Evolutionary conservation across 805 yeast genomes (phyloP), one percentile per base, ranked within the genome.

Genomic region (Cyberlindnera americana): DNA sequence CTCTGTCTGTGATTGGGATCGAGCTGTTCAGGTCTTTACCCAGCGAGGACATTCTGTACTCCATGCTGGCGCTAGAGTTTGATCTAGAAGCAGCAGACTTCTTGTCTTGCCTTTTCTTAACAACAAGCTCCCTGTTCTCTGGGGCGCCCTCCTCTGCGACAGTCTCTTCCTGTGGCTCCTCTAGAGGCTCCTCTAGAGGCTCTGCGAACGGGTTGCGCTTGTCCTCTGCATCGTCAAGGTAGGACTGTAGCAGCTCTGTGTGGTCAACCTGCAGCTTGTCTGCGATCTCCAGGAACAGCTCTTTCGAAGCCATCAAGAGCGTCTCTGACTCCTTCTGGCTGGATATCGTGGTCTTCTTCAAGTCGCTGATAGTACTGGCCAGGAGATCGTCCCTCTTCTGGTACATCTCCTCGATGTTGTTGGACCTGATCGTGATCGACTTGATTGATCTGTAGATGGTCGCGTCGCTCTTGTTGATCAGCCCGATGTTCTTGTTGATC

Each of bases 371-470:
- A 11, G 70, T 64, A 8, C 69, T 69, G 28, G 65, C 56, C 3
- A 75, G 59, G 5, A 65, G 55, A 27, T 63, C 64, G 51, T 76
- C 75, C 54, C 72, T 73, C 47, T 65, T 68, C 25, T 63, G 61
- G 46, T 75, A 76, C 41, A 73, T 62, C 29, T 60, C 61, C 44
- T 78, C 83, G 57, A 78, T 56, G 27, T 73, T 66, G 37, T 64
- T 65, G 8, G 77, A 62, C 48, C 72, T 72, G 44, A 67, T 65
- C 10, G 69, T 60, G 41, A 77, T 57, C 14, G 73, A 64, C 42
- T 76, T 75, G 47, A 75, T 61, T 18, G 74, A 62, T n/a, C 71
- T 64, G 38, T 65, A 69, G 14, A 78, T 60, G 44, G 73, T 77
- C 21, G 71, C 67, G 39, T 77, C 78, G 47, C 72, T 73, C 40